Base-by-base conservation (phyloP, 2,329 filamentous ascomycete species). In the Orbilia blumenaviensis region DNA sequence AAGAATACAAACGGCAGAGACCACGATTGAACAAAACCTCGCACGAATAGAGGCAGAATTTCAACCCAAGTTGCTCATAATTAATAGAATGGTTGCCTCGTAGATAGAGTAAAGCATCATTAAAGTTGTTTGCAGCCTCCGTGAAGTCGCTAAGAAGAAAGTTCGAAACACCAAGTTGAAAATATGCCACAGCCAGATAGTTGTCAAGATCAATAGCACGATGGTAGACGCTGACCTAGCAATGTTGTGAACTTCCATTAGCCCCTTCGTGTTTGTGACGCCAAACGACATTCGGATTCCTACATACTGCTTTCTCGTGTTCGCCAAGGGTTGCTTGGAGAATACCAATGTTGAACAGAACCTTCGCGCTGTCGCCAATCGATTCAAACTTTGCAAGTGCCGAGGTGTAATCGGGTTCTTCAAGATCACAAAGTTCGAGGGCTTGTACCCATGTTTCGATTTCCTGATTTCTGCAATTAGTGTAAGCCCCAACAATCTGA, bases 371-470 rank as follows among this genome's bases (percentile, higher is more conserved):
- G 82, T 98, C 95, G 78, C 91, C 88, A 81, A 99, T 97, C 80
- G 87, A 88, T 77, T 92, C 91, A 82, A 99, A 99, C 77, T 92
- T 89, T 80, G 87, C 88, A 78, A 98, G 85, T 29, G 95, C 90
- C 79, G 94, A 91, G 81, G 97, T 94, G 84, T 96, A 98, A 81
- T 98, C 94, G 84, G 96, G 98, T 81, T 98, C 93, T 3, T 97
- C 96, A 84, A 94, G 94, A 84, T 99, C 95, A 85, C 99, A 99
- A 82, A 91, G 91, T 80, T 86, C 89, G 66, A 99, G 89, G 84
- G 95, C 95, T 83, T 90, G 87, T 80, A 98, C 95, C 95, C 95
- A 99, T 56, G 93, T 96, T 86, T 98, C 94, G 84, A 99, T 99
- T 91, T 99, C 95, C 94, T 96, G 78, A 75, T 9, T 50, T 27